These are phyloP conservation scores for Pseudogymnoascus sp. DNA, from an alignment of 2,329 filamentous ascomycete genomes.

Conservation along the genomic window DNA sequence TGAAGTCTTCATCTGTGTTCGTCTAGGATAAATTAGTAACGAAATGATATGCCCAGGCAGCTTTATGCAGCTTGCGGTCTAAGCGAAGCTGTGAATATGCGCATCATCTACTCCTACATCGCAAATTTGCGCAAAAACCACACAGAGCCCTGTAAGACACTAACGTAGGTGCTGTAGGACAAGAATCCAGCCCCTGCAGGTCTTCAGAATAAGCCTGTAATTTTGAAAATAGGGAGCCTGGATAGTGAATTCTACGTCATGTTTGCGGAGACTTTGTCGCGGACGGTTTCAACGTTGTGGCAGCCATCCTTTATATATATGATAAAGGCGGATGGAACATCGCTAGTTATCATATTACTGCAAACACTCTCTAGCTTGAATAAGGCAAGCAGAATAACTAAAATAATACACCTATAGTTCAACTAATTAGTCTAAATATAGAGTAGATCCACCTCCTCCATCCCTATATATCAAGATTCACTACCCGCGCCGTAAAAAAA, in stretches of 20 bases:
- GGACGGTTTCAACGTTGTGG: background rate
- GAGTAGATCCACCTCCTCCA: background rate
- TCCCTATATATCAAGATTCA: slow-evolving; percentile 12
- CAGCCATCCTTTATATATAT: background rate
- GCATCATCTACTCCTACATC: background rate
- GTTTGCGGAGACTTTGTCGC: background rate
- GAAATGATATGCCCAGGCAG: background rate
- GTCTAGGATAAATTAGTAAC: background rate
- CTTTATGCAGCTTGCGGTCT: background rate
- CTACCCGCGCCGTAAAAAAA: background rate
- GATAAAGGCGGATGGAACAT: background rate
- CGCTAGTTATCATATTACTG: too few species aligned
- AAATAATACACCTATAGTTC: background rate
- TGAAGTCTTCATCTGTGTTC: background rate
- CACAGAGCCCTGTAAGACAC: background rate
- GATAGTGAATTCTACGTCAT: background rate
- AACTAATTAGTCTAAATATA: background rate
- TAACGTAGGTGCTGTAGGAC: background rate
- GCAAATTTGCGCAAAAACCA: background rate
- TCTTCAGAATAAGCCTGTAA: background rate
- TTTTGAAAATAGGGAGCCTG: background rate
- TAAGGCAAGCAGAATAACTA: background rate
- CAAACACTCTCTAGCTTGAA: background rate
- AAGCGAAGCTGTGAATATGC: background rate
- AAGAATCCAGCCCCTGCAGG: background rate